Conservation (phyloP, 106 monocot species). For the Phalaenopsis aphrodite region DNA sequence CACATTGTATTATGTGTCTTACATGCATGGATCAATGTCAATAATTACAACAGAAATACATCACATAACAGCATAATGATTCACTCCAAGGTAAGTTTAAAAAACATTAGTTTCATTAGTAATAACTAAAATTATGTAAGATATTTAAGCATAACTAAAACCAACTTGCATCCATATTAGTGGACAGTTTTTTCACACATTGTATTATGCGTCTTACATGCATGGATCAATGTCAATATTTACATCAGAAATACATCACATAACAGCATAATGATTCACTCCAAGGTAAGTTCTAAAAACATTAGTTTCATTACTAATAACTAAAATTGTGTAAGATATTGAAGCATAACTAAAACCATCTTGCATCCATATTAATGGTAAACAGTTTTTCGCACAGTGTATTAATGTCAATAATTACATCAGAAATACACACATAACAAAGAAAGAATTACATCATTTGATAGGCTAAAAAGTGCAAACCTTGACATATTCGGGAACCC, state of each 20-base stretch:
- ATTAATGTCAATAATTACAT: background rate
- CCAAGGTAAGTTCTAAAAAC: background rate
- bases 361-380: background rate
- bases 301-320: background rate
- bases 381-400: too few relatives aligned
- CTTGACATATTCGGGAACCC: conserved; percentile 99
- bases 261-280: background rate
- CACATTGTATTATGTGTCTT: too few relatives aligned
- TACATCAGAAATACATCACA: too few relatives aligned
- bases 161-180: background rate
- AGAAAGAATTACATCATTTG: background rate
- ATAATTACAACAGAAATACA: too few relatives aligned
- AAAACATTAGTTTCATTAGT: background rate
- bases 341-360: background rate
- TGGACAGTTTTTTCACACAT: background rate
- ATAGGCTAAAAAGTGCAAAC: conserved; percentile 20
- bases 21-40: too few relatives aligned
- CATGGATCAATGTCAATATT: too few relatives aligned
- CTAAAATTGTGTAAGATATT: background rate
- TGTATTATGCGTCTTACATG: background rate
- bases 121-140: background rate
- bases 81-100: background rate
- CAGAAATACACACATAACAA: background rate
- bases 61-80: background rate
- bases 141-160: background rate